Evolutionary conservation across 768 basidiomycete genomes (phyloP).

Genomic region (Mycena chlorophos): DNA sequence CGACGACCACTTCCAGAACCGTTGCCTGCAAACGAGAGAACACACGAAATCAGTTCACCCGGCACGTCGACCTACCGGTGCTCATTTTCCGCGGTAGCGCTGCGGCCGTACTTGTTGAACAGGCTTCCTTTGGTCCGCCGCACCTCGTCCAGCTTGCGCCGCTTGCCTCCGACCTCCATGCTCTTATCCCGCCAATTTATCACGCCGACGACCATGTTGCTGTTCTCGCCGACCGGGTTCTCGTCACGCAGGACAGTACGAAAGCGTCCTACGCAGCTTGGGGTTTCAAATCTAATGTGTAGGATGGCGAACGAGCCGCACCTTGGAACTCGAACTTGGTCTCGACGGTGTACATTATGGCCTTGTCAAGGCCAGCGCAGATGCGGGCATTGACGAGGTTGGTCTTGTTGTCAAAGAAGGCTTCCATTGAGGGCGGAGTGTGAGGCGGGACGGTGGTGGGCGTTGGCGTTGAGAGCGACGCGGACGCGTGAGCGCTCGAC

Average conservation of each 20-base stretch:
- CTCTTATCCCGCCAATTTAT: constrained; percentile 52
- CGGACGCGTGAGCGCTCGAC: background rate
- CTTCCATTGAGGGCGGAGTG: constrained; percentile 43
- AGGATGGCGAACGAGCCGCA: background rate
- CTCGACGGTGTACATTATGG: constrained; percentile 43
- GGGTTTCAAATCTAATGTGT: background rate
- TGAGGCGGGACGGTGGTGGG: background rate
- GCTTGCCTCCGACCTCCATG: constrained; percentile 46
- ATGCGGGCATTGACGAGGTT: constrained; percentile 49
- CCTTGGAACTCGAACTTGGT: constrained; percentile 46
- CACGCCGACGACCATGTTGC: constrained; percentile 37
- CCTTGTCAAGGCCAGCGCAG: constrained; percentile 44
- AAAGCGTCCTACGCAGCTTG: constrained; percentile 27
- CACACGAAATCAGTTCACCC: background rate
- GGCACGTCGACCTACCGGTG: background rate
- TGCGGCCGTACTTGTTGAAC: constrained; percentile 24
- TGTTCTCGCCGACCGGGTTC: constrained; percentile 40
- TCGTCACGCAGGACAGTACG: constrained; percentile 48
- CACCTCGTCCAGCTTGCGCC: constrained; percentile 39
- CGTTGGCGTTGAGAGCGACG: background rate
- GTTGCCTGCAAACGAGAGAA: constrained; percentile 29
- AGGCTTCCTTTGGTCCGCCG: constrained; percentile 39
- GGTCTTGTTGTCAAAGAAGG: constrained; percentile 49
- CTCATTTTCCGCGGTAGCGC: too few relatives aligned
- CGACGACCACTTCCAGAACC: constrained; percentile 46